Evolutionary conservation across 495 filamentous ascomycete genomes (phyloP).

Genomic region (Penicillium chermesinum): DNA sequence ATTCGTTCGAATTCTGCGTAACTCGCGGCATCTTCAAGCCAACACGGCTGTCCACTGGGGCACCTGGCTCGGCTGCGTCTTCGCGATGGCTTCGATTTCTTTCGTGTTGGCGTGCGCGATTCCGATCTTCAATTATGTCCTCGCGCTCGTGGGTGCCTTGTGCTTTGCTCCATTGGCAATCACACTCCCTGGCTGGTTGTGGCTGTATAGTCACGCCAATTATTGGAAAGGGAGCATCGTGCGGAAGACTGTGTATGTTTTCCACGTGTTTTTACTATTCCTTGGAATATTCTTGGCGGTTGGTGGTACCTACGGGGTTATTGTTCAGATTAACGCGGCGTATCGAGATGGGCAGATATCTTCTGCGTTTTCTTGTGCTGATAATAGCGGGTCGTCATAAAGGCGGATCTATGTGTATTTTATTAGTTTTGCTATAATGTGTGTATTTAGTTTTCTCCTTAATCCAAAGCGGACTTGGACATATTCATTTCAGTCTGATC

Average conservation of each 20-base stretch:
- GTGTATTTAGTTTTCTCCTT: too few species aligned
- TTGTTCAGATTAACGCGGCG: slow-evolving; percentile 34
- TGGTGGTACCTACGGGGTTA: slow-evolving; percentile 37
- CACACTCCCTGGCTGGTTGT: slow-evolving; percentile 40
- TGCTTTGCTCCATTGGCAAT: slow-evolving; percentile 40
- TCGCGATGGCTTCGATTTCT: slow-evolving; percentile 51
- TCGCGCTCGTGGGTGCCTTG: slow-evolving; percentile 41
- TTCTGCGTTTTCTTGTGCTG: slow-evolving; percentile 37
- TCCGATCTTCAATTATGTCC: slow-evolving; percentile 62
- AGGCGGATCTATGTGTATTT: neutral
- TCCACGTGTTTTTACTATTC: slow-evolving; percentile 28
- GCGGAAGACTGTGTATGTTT: slow-evolving; percentile 11
- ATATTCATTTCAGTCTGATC: too few species aligned
- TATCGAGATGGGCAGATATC: slow-evolving; percentile 33
- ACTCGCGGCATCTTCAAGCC: slow-evolving; percentile 51
- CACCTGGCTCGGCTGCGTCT: slow-evolving; percentile 54
- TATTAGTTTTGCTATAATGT: neutral
- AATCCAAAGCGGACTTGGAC: too few species aligned
- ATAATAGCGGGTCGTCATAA: slow-evolving; percentile 28
- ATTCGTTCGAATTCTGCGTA: slow-evolving; percentile 54
- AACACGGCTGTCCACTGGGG: slow-evolving; percentile 42
- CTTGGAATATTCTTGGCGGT: slow-evolving; percentile 36
- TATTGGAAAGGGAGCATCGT: slow-evolving; percentile 26
- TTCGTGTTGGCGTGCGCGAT: slow-evolving; percentile 66
- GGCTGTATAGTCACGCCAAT: slow-evolving; percentile 39